phyloP scores from a whole-genome alignment of 345 rosid genomes.

The Melaleuca alternifolia region DNA sequence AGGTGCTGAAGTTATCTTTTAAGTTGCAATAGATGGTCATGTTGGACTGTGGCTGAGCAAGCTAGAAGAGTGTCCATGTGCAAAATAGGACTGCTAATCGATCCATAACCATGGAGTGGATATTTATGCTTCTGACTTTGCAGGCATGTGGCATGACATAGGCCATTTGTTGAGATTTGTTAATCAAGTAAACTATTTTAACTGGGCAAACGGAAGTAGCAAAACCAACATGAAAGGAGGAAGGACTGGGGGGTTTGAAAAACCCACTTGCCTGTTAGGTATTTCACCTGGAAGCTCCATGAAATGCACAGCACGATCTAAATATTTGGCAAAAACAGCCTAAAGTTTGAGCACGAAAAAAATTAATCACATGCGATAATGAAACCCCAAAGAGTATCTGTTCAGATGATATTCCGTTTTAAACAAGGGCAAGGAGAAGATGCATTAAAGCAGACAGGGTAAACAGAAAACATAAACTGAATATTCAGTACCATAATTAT shows the following conservation, averaged over 20 bases:
- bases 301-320: constrained; percentile 93
- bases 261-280: constrained; percentile 71
- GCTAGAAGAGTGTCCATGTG: not conserved
- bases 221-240: not conserved
- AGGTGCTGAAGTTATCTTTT: not conserved
- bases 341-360: constrained; percentile 13
- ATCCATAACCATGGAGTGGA: not conserved
- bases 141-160: not conserved
- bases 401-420: not conserved
- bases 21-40: not conserved
- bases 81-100: not conserved
- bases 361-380: not conserved
- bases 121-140: not conserved
- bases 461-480: not conserved
- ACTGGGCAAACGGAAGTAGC: not conserved
- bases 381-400: not conserved
- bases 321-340: constrained; percentile 84
- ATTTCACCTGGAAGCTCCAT: constrained; percentile 99
- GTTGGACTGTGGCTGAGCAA: not conserved
- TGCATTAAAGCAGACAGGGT: not conserved
- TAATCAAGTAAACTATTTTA: not conserved
- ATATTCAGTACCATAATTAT: not conserved
- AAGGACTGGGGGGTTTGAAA: not conserved
- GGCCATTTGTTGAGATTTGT: not conserved
- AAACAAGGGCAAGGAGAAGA: not conserved